Evolutionary conservation across 2,329 filamentous ascomycete genomes (phyloP).

Genomic region (Sporothrix luriei): DNA sequence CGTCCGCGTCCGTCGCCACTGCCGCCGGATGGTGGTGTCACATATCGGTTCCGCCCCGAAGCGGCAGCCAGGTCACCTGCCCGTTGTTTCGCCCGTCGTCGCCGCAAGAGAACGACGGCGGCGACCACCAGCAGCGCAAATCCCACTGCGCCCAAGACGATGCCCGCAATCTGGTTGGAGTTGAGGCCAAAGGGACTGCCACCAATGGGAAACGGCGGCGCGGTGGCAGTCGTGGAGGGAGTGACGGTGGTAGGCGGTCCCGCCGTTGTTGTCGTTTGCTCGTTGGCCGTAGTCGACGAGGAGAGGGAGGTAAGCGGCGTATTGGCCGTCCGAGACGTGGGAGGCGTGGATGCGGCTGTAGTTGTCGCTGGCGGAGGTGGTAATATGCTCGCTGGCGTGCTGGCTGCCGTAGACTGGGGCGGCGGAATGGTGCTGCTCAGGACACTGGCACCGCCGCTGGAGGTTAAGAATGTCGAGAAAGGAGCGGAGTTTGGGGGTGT

Average conservation of each 20-base stretch:
- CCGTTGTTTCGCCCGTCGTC: conserved; percentile 46
- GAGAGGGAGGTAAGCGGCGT: background rate
- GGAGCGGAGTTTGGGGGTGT: background rate
- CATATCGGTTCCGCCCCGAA: background rate
- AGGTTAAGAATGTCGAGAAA: background rate
- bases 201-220: conserved; percentile 19
- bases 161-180: conserved; percentile 40
- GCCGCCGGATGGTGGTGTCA: conserved; percentile 4
- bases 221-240: conserved; percentile 22
- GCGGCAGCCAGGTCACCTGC: background rate
- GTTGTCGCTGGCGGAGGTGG: too few species aligned
- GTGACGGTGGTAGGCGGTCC: conserved; percentile 26
- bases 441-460: conserved; percentile 5
- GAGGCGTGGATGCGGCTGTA: background rate
- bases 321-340: background rate
- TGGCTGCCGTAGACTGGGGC: background rate
- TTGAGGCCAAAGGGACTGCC: conserved; percentile 33
- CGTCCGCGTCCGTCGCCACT: background rate
- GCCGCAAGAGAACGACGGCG: conserved; percentile 37
- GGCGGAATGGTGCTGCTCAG: conserved; percentile 7
- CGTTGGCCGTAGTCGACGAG: background rate
- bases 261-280: background rate
- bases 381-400: background rate
- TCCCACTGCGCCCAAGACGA: conserved; percentile 39
- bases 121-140: conserved; percentile 38